Conservation (phyloP, 192 early-diverging fungal species). For the Backusella circina region DNA sequence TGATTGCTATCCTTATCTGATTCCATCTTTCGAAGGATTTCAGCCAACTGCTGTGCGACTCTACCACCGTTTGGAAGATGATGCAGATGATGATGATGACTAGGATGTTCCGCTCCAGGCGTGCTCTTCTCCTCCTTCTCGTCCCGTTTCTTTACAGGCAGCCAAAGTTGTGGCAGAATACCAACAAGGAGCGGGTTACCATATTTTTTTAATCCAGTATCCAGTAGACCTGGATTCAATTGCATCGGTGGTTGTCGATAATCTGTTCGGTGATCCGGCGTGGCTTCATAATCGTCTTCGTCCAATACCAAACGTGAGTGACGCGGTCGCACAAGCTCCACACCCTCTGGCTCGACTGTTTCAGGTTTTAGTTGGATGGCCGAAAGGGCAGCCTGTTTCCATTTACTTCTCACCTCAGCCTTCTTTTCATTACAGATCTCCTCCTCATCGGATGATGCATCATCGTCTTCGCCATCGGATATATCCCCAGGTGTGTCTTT, state of each 20-base stretch:
- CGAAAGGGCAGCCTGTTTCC: background rate
- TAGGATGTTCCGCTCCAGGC: background rate
- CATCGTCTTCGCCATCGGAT: background rate
- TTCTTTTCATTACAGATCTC: background rate
- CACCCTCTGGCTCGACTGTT: background rate
- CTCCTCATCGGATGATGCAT: background rate
- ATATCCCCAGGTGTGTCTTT: background rate
- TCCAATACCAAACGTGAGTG: constrained; percentile 30
- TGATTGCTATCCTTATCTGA: background rate
- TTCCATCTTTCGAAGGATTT: constrained; percentile 13
- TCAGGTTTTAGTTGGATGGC: background rate
- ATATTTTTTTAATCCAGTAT: constrained; percentile 61
- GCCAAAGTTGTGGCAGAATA: constrained; percentile 64
- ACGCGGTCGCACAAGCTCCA: background rate
- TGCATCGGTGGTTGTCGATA: constrained; percentile 68
- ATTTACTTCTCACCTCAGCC: background rate
- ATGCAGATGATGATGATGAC: background rate
- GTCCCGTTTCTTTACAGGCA: constrained; percentile 46
- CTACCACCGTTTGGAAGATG: background rate
- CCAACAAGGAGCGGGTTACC: constrained; percentile 62
- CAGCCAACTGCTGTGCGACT: constrained; percentile 3
- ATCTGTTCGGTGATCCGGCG: constrained; percentile 62
- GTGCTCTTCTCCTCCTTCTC: background rate
- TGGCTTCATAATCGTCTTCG: constrained; percentile 57
- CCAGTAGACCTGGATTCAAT: constrained; percentile 60